Evolutionary conservation across 305 asterid genomes (phyloP).

Genomic region (Withania somnifera): DNA sequence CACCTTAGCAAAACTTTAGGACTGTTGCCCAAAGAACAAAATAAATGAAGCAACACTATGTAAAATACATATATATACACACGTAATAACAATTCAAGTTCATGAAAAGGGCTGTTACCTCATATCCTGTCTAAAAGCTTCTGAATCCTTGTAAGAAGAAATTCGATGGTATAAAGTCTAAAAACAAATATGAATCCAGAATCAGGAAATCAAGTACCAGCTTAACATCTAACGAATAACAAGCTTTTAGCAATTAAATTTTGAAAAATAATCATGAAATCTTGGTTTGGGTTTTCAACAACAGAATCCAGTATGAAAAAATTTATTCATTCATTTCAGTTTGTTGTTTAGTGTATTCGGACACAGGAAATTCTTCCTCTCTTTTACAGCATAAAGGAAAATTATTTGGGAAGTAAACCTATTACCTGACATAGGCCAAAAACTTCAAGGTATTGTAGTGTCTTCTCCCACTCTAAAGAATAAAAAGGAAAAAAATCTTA

Average conservation of each 20-base stretch:
- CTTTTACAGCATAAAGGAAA: no score
- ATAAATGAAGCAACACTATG: background rate
- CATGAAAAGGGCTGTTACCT: conserved; percentile 33
- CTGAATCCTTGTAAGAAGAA: conserved; percentile 54
- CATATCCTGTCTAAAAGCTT: conserved; percentile 58
- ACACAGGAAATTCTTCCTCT: background rate
- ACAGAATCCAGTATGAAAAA: background rate
- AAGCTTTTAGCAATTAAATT: background rate
- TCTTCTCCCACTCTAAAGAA: conserved; percentile 76
- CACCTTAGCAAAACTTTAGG: background rate
- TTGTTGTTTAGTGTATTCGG: background rate
- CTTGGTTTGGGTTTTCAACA: background rate
- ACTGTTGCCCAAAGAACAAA: background rate
- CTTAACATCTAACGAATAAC: background rate
- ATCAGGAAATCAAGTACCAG: background rate
- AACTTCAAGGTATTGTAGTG: conserved; percentile 57
- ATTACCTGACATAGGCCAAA: conserved; percentile 64
- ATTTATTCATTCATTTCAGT: background rate
- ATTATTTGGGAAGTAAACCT: conserved; percentile 3
- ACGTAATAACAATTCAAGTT: background rate
- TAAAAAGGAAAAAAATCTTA: background rate
- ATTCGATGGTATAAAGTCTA: conserved; percentile 63
- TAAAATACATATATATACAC: background rate
- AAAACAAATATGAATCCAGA: background rate
- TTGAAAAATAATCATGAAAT: background rate